Evolutionary conservation across 164 flowering plant species (phyloP), one percentile per base, ranked within the genome.

Genomic region (Houttuynia cordata): DNA sequence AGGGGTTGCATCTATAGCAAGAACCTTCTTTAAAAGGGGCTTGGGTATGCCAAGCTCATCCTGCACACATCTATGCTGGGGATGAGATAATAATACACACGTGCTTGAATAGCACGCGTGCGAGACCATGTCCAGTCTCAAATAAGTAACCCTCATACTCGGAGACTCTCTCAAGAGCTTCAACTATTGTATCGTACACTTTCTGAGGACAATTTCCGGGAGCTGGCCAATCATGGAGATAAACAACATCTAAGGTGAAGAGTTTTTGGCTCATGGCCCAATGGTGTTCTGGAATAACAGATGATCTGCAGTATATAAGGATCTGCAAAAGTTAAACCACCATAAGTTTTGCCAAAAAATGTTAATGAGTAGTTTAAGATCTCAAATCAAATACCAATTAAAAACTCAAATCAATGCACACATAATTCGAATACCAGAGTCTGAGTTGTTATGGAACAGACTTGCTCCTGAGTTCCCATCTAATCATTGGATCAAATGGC

Each of bases 171-270:
- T 91, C 97, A 20, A 94, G 83, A 61, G 91, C 85, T 40, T 87
- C 99, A 21, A 87, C 96, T 41, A 94, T 86, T 8, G 88, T 66
- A 75, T 91, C 99, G 67, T 88, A 91, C 51, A 94, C 99, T 64
- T 76, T 74, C 67, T 94, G 97, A 10, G 96, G 99, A 71, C 96
- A 84, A 71, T 94, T 91, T 3, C 82, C 91, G 0, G 95, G 90
- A 14, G 81, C 75, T 34, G 97, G 99, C 74, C 87, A 87, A 75
- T 87, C 91, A 63, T 91, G 97, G 59, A 94, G 89, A 79, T 88
- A 94, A 41, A 88, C 59, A 17, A 85, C 97, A 76, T 91, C 99
- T 59, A 94, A 58, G 17, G 99, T 91, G 74, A 88, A 94, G 65
- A 75, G 75, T 57, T 88, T 91, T 63, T 80, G 88, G 73, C 62